Evolutionary conservation across 805 yeast genomes (phyloP), one percentile per base, ranked within the genome.

Genomic region (Barnettozyma populi): DNA sequence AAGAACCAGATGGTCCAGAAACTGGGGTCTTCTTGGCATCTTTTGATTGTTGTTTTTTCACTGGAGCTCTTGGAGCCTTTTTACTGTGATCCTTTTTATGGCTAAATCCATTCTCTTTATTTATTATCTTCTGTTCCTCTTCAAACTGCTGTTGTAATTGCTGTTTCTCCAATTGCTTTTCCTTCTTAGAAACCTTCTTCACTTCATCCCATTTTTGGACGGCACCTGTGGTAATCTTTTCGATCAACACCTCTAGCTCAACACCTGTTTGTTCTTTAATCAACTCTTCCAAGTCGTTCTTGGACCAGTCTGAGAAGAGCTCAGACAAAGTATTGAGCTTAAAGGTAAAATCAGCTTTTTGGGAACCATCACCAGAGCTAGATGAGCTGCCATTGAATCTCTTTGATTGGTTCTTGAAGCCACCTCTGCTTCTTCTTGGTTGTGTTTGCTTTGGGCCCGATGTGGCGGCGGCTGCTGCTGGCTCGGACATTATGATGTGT

Each of bases 201-300:
- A 88, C 96, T 58, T 90, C 94, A 63, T 89, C 97, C 97, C 98
- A 92, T 68, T 86, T 88, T 56, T 85, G 76, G 35, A 88, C 95
- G 60, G 86, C 85, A 55, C 96, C 96, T 52, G 89, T 86, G 48
- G 95, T 83, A 67, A 94, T 90, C 66, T 89, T 83, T 62, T 85
- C 90, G 54, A 88, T 84, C 54, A 94, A 87, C 39, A 78, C 75
- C 62, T 85, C 95, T 56, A 90, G 73, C 63, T 86, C 90, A 53
- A 81, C 74, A 53, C 84, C 78, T 37, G 25, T n/a, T 31, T 43
- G 41, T 68, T 94, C 98, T 49, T 74, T 73, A 57, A 90, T 80
- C 50, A 89, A 80, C 45, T 84, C 79, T 41, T 74, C 69, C 63
- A 94, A 79, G 64, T 94, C 99, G 25, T 86, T 95, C 46, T 76